Evolutionary conservation across 1,284 basidiomycete species (phyloP).

Genomic region (Cryptococcus sp.): DNA sequence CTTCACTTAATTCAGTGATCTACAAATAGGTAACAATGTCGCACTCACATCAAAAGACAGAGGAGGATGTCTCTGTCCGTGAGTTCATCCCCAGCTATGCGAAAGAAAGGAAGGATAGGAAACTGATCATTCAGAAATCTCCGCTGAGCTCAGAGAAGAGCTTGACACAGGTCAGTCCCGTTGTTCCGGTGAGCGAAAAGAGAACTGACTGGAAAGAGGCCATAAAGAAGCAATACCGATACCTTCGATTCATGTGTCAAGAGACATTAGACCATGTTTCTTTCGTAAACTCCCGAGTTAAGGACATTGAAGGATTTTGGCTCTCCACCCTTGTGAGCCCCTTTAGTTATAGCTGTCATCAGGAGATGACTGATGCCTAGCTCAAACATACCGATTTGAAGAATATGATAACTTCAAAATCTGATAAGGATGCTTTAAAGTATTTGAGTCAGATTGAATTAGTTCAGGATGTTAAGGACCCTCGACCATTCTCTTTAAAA

Average conservation of each 20-base stretch:
- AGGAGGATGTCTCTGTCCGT: too few relatives aligned
- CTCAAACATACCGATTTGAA: slow-evolving; percentile 21
- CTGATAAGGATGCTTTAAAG: slow-evolving; percentile 41
- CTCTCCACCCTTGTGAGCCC: slow-evolving; percentile 27
- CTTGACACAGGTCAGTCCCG: slow-evolving; percentile 20
- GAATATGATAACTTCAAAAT: slow-evolving; percentile 20
- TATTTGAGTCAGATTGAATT: slow-evolving; percentile 43
- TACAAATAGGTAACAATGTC: too few relatives aligned
- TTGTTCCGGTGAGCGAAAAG: background rate
- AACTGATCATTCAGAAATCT: slow-evolving; percentile 13
- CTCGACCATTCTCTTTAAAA: slow-evolving; percentile 41
- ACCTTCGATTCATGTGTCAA: slow-evolving; percentile 17
- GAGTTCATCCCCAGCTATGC: too few relatives aligned
- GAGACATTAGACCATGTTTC: slow-evolving; percentile 29
- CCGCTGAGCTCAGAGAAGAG: slow-evolving; percentile 11
- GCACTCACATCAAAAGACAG: too few relatives aligned
- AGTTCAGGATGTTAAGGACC: slow-evolving; percentile 41
- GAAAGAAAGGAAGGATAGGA: background rate
- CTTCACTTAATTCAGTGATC: too few relatives aligned
- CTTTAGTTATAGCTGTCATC: background rate
- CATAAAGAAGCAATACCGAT: slow-evolving; percentile 2
- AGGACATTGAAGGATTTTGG: slow-evolving; percentile 41
- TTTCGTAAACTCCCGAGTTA: slow-evolving; percentile 25
- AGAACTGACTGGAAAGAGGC: background rate
- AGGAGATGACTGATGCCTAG: slow-evolving; percentile 9